Percentiles rank a stretch among this genome's conserved stretches.
Evolutionary conservation across 164 flowering plant genomes (phyloP).

Genomic region (Sedum album): DNA sequence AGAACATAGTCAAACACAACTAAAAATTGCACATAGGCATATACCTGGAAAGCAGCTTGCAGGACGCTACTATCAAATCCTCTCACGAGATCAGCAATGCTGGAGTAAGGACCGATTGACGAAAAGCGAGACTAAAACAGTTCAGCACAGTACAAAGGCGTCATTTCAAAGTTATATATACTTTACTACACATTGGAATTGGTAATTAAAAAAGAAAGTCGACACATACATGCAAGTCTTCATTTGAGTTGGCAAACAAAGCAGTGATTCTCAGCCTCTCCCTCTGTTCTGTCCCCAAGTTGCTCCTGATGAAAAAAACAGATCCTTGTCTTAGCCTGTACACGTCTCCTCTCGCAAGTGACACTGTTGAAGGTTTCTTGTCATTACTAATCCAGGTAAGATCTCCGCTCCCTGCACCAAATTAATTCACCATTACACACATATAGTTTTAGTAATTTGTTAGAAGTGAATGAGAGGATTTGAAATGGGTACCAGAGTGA

Average conservation of each 20-base stretch:
- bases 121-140: slow-evolving; percentile 5
- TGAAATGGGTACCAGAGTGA: slow-evolving; percentile 40
- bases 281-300: slow-evolving; percentile 34
- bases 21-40: neutral
- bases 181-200: neutral
- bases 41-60: slow-evolving; percentile 59
- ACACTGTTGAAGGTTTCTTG: slow-evolving; percentile 13
- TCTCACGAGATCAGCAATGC: slow-evolving; percentile 43
- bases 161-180: neutral
- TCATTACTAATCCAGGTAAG: slow-evolving; percentile 43
- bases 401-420: slow-evolving; percentile 56
- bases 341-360: slow-evolving; percentile 45
- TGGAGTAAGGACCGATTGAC: slow-evolving; percentile 43
- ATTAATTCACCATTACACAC: neutral
- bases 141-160: neutral
- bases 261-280: slow-evolving; percentile 55
- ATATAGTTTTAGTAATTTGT: neutral
- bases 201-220: too few relatives aligned
- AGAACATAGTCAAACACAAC: neutral
- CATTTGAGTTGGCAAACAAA: slow-evolving; percentile 30
- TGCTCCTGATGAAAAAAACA: slow-evolving; percentile 51
- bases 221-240: slow-evolving; percentile 18
- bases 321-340: slow-evolving; percentile 46
- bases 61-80: slow-evolving; percentile 62
- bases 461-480: neutral